These are phyloP conservation scores for Pugionium dolabratum DNA, from an alignment of 345 rosid species.

Conservation along the genomic window DNA sequence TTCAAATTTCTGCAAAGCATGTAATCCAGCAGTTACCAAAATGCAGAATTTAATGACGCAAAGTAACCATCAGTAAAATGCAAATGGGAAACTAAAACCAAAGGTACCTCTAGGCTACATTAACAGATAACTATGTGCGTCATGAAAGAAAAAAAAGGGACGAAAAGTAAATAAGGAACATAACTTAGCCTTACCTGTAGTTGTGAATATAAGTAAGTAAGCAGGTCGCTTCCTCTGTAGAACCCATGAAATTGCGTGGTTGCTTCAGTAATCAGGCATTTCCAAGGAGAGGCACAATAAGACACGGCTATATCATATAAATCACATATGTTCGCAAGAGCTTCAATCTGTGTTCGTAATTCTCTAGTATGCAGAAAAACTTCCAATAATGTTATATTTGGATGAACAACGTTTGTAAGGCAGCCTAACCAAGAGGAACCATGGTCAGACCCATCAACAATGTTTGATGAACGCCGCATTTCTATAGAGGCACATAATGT, in stretches of 20 bases:
- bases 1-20: neutral
- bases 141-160: constrained; percentile 16
- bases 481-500: constrained; percentile 64
- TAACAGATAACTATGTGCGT: constrained; percentile 11
- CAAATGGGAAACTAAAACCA: neutral
- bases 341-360: constrained; percentile 74
- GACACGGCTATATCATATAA: constrained; percentile 53
- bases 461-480: constrained; percentile 57
- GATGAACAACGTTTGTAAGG: constrained; percentile 65
- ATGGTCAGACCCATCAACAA: constrained; percentile 33
- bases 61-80: constrained; percentile 16
- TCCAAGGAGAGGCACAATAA: constrained; percentile 57
- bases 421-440: constrained; percentile 50
- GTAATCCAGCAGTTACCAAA: neutral
- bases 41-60: constrained; percentile 17
- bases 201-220: constrained; percentile 69
- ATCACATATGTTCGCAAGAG: constrained; percentile 77
- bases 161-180: neutral
- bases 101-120: constrained; percentile 28
- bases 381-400: constrained; percentile 69
- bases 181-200: constrained; percentile 60
- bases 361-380: constrained; percentile 78
- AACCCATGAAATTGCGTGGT: constrained; percentile 49
- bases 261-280: constrained; percentile 55
- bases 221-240: constrained; percentile 78